Base-by-base conservation (phyloP, 371 early-diverging fungal species). In the Mucor plumbeus region DNA sequence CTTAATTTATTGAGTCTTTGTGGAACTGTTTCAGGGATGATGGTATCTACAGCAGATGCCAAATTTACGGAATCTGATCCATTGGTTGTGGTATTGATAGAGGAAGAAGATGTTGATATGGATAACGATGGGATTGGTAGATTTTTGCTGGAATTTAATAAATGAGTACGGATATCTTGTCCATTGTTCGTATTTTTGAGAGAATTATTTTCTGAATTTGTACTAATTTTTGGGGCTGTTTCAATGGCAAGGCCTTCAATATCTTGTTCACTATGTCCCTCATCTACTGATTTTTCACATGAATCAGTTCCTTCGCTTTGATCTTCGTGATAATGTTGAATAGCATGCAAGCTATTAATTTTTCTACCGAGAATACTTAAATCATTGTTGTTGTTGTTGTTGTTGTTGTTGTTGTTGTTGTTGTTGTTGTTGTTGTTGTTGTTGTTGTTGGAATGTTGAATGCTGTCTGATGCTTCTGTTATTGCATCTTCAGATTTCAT, bases 361-460 rank as follows among this genome's bases (percentile, higher is more conserved):
- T 82, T 82, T 8, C 80, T 69, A 31, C 78, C 76, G 5, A 82
- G 68, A 36, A 72, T 67, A 59, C 75, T 82, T 14, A 82, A 64
- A 7, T 72, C 76, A 50, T 77, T 74, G 48, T 31, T 34, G 39
- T 19, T 17, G 39, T 7, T 26, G 44, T 14, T 43, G 43, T 8
- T 56, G 64, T 34, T 43, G 34, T n/a, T 71, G 64, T 6, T 44
- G 58, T 33, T 34, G 53, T 19, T 17, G 44, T 13, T 26, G 44
- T 6, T 43, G 34, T 6, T 64, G 56, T 34, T 43, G 43, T 31
- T 71, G 64, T 77, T 74, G 48, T 31, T 34, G 39, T 77, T 74
- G 48, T 31, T 34, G 39, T 13, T 31, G 44, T 7, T 43, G 34
- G 26, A 26, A 26, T 26, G 26, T 26, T 26, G 26, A 26, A 26